These are phyloP conservation scores for Amanita subjunquillea DNA, from an alignment of 768 basidiomycete genomes.

Conservation along the genomic window DNA sequence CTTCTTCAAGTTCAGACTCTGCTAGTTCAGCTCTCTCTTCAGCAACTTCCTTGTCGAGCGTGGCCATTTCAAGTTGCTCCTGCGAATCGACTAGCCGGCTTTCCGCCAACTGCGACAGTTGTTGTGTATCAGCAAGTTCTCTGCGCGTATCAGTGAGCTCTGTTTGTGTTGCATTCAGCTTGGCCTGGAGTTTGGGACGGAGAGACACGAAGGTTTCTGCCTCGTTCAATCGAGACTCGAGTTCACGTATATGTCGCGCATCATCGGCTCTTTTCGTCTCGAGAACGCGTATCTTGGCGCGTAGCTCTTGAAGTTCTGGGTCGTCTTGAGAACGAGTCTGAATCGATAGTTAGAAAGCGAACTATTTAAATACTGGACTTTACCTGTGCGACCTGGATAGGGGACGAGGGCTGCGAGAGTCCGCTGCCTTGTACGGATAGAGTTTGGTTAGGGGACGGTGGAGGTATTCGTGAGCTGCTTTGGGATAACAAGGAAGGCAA, in stretches of 20 bases:
- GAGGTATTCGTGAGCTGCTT: conserved; percentile 4
- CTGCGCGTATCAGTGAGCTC: conserved; percentile 71
- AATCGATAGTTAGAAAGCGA: not conserved
- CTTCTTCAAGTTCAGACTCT: conserved; percentile 66
- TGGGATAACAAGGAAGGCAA: conserved; percentile 11
- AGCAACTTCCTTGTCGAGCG: conserved; percentile 93
- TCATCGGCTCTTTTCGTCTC: conserved; percentile 87
- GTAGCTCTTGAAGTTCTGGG: conserved; percentile 66
- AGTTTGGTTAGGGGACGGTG: not conserved
- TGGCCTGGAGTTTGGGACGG: conserved; percentile 86
- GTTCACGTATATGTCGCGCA: conserved; percentile 69
- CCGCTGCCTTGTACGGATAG: not conserved
- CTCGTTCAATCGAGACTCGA: conserved; percentile 78
- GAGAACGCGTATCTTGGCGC: conserved; percentile 73
- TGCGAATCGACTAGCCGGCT: conserved; percentile 63
- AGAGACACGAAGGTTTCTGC: conserved; percentile 76
- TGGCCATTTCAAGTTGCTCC: conserved; percentile 90
- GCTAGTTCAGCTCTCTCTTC: conserved; percentile 84
- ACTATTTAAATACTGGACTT: not conserved
- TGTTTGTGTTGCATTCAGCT: conserved; percentile 70
- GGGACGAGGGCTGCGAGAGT: not conserved
- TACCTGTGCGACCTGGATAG: not conserved
- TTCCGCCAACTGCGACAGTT: conserved; percentile 65
- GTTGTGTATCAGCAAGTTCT: conserved; percentile 66
- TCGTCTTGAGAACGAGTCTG: conserved; percentile 32